Base-by-base conservation (phyloP, 1,284 basidiomycete genomes). In the Tylopilus orsonianus region DNA sequence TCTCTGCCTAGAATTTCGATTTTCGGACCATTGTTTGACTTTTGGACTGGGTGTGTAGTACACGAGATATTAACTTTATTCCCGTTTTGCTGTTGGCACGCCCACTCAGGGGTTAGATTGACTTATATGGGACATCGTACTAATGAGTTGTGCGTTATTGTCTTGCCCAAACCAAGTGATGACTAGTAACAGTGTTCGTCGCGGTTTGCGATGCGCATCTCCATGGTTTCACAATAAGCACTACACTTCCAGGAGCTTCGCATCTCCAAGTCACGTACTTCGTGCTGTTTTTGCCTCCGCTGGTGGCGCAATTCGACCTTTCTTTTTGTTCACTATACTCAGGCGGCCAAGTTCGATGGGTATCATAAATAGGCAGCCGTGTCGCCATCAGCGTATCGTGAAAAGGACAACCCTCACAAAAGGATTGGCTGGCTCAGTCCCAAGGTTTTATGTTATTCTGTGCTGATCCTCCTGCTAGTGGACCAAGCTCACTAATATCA, bases 381-480 rank as follows among this genome's bases (percentile, higher is more conserved):
- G 22, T 38, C 40, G 18, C 45, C 22, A 16, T 22, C 34, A 2
- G 5, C 29, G 40, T 32, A 37, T 41, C 40, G 26, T 41, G 20
- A 29, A 16, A 46, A 44, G 51, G 54, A 52, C 53, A 34, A 50
- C 44, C 52, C 46, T 36, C 55, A 27, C 48, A 42, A 53, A 52
- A 48, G 45, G 61, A 53, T 61, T 67, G 62, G 56, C 61, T 62
- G 61, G 61, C 38, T 51, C 65, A 64, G 61, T 67, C 62, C 50
- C 45, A 47, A 48, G 8, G 18, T 47, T 48, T 33, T 62, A 63
- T 38, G 13, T 50, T 65, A 44, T 30, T 44, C 49, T 46, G 44
- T 49, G 46, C 55, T 50, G 34, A 54, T 54, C 52, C 44, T 41
- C 20, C 26, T 20, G n/a, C n/a, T n/a, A n/a, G n/a, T n/a, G 46